Evolutionary conservation across 345 rosid species (phyloP).

Genomic region (Theobroma cacao): DNA sequence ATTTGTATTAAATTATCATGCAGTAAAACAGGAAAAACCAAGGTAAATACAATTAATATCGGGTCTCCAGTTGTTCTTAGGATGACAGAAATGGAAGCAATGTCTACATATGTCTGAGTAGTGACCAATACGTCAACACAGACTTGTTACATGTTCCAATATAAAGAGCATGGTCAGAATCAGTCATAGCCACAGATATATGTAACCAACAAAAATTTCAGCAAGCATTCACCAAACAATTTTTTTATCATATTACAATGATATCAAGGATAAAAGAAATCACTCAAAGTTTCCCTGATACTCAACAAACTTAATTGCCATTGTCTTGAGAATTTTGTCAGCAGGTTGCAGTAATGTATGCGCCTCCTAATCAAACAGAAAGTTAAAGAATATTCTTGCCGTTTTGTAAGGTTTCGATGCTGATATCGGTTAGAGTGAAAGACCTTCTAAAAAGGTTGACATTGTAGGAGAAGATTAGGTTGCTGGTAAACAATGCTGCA

Average conservation of each 20-base stretch:
- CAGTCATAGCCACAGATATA: too few species aligned
- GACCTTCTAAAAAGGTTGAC: conserved; percentile 70
- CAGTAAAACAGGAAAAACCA: background rate
- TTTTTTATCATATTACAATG: too few species aligned
- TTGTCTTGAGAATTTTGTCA: too few species aligned
- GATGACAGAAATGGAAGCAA: conserved; percentile 80
- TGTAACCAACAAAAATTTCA: background rate
- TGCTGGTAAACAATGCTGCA: conserved; percentile 64
- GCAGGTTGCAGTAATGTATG: conserved; percentile 84
- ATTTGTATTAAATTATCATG: background rate
- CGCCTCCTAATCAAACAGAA: conserved; percentile 68
- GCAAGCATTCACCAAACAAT: background rate
- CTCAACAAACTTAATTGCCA: too few species aligned
- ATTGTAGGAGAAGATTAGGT: conserved; percentile 64
- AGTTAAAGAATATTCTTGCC: conserved; percentile 22
- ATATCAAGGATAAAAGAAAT: conserved; percentile 3
- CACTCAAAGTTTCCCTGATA: conserved; percentile 56
- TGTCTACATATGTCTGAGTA: conserved; percentile 78
- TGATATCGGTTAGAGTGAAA: conserved; percentile 49
- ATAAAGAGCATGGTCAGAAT: too few species aligned
- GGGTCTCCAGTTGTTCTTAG: conserved; percentile 93
- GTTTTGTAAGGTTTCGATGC: conserved; percentile 52
- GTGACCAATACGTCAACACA: conserved; percentile 85
- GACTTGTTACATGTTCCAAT: too few species aligned
- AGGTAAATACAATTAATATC: conserved; percentile 33